Evolutionary conservation across 1,284 basidiomycete species (phyloP).

Genomic region (Irpex lacteus): DNA sequence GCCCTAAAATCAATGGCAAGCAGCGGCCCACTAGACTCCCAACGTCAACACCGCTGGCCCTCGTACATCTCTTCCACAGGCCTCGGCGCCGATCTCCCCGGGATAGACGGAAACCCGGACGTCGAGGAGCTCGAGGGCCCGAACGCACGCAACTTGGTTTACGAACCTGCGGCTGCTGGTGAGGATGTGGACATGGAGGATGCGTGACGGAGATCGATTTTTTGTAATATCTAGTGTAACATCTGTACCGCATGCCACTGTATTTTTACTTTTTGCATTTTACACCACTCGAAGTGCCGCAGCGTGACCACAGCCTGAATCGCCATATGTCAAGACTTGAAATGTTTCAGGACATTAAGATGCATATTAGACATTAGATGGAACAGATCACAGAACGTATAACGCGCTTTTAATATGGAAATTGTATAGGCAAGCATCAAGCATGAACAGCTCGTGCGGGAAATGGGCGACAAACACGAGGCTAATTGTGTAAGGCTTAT

Average conservation of each 20-base stretch:
- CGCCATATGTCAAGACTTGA: not conserved
- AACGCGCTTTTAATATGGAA: not conserved
- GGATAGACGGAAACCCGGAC: not conserved
- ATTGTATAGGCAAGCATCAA: not conserved
- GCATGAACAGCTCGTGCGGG: not conserved
- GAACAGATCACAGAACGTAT: too few relatives aligned
- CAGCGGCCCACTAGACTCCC: slow-evolving; percentile 65
- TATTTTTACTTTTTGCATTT: too few relatives aligned
- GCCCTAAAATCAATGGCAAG: slow-evolving; percentile 65
- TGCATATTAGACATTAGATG: too few relatives aligned
- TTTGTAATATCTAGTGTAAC: not conserved
- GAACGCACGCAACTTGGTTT: not conserved
- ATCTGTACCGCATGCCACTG: not conserved
- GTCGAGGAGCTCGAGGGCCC: not conserved
- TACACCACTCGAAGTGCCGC: too few relatives aligned
- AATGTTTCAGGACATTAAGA: not conserved
- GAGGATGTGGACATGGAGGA: not conserved
- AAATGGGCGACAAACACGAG: not conserved
- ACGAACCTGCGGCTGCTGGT: not conserved
- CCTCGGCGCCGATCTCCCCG: not conserved
- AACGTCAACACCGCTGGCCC: slow-evolving; percentile 76
- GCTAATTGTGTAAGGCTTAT: not conserved
- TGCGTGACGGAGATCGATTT: not conserved
- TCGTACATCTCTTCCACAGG: slow-evolving; percentile 22
- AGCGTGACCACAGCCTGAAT: not conserved